Conservation (phyloP, 129 eudicot species). For the Arctium lappa region DNA sequence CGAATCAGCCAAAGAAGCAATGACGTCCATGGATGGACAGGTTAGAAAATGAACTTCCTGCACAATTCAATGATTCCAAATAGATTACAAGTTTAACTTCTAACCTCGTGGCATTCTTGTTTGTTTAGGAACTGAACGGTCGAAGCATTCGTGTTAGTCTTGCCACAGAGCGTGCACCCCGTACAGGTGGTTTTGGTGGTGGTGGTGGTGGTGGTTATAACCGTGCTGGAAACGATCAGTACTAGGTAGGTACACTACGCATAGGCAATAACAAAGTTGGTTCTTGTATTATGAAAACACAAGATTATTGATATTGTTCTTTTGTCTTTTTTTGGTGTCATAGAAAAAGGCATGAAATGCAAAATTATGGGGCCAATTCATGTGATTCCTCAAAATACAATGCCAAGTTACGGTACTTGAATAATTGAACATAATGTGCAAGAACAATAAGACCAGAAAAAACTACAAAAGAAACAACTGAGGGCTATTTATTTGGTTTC, state of each 20-base stretch:
- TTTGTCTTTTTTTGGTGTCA: background rate
- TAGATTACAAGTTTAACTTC: background rate
- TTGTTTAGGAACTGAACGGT: constrained; percentile 43
- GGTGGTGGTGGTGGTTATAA: constrained; percentile 34
- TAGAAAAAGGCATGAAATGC: background rate
- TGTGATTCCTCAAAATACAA: background rate
- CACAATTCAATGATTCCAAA: too few species aligned
- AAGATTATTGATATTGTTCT: background rate
- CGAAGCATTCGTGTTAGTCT: constrained; percentile 47
- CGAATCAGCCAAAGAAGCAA: constrained; percentile 50
- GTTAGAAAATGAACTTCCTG: constrained; percentile 14
- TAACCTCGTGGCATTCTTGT: background rate
- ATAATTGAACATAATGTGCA: background rate
- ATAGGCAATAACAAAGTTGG: constrained; percentile 2
- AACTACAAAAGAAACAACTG: too few species aligned
- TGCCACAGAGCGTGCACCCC: constrained; percentile 44
- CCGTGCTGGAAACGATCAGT: constrained; percentile 18
- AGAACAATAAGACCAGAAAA: background rate
- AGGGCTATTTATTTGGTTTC: too few species aligned
- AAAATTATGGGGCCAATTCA: background rate
- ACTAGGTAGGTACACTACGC: background rate
- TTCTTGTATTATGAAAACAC: background rate
- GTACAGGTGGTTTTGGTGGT: constrained; percentile 23
- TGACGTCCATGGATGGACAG: constrained; percentile 68
- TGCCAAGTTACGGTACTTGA: background rate